These are phyloP conservation scores for Mucor saturninus DNA, from an alignment of 371 early-diverging fungal species.

Conservation along the genomic window DNA sequence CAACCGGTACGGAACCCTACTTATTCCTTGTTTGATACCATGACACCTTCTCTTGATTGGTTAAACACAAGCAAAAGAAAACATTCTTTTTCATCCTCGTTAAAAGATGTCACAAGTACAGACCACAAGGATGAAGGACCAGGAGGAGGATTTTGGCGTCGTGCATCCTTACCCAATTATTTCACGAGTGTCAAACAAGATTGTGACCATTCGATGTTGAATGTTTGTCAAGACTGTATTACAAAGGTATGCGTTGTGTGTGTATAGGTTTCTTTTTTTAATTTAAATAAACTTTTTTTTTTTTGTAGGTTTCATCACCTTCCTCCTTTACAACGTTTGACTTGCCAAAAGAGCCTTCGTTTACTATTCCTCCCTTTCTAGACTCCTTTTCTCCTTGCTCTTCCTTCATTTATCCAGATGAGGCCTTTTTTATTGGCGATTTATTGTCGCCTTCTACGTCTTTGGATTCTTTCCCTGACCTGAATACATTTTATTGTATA, in stretches of 20 bases:
- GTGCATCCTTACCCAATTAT: constrained; percentile 3
- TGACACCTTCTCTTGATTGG: neutral
- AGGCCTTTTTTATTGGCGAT: neutral
- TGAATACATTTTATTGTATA: neutral
- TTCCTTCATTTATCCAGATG: neutral
- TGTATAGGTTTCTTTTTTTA: too few relatives aligned
- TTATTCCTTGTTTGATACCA: neutral
- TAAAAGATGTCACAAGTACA: neutral
- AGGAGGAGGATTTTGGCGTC: neutral
- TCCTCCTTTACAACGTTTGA: too few relatives aligned
- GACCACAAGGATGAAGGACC: neutral
- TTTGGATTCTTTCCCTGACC: neutral
- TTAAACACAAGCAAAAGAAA: neutral
- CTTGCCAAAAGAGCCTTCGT: too few relatives aligned
- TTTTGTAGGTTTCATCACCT: too few relatives aligned
- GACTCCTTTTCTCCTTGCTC: neutral
- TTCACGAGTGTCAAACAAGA: too few relatives aligned
- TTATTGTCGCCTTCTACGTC: neutral
- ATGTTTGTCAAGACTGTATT: too few relatives aligned
- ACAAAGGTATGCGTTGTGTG: too few relatives aligned
- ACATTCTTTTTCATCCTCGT: neutral
- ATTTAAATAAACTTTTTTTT: too few relatives aligned
- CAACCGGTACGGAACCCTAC: neutral
- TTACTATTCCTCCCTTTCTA: neutral
- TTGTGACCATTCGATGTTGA: too few relatives aligned